Base-by-base conservation (phyloP, 805 yeast species). In the Candida takata region DNA sequence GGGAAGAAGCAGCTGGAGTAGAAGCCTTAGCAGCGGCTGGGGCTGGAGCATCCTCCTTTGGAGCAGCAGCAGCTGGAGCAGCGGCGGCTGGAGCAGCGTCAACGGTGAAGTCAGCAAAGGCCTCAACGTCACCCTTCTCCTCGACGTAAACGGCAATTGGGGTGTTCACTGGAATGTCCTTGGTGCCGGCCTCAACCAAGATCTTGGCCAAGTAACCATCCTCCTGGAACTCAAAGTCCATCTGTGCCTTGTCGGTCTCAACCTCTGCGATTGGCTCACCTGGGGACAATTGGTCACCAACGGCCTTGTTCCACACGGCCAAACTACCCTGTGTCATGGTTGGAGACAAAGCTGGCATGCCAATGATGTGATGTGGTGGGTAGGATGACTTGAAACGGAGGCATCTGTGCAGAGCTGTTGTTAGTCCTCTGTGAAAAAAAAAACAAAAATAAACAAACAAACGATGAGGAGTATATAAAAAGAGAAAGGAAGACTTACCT, bases 321-420 rank as follows among this genome's bases (percentile, higher is more conserved):
- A 92, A 69, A 61, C 77, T 81, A 59, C 98, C 98, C 58, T 84
- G 90, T 43, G 96, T 84, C 99, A 92, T 92, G 36, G 99, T 92
- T 47, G 99, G 98, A n/a, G 97, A 90, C 54, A 92, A 70, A 8
- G 99, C 98, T 33, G 98, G 99, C 98, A 92, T 92, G 60, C 80
- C 81, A 52, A 92, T 86, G 55, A 92, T 79, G 42, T 83, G 77
- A 64, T 92, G 97, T 15, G 77, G 62, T 24, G 95, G 95, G 65
- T 75, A 84, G 12, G 53, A 44, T 5, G 55, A 50, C 38, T 44
- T 42, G 47, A 51, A 51, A 37, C 58, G 51, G 15, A 33, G 12
- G 28, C 34, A 31, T 31, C 34, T 31, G 20, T 9, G n/a, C 6
- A n/a, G 20, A 13, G 12, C 10, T 26, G 20, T 21, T 30, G 33